Evolutionary conservation across 768 basidiomycete species (phyloP).

Genomic region (Strobilomyces dryophilus): DNA sequence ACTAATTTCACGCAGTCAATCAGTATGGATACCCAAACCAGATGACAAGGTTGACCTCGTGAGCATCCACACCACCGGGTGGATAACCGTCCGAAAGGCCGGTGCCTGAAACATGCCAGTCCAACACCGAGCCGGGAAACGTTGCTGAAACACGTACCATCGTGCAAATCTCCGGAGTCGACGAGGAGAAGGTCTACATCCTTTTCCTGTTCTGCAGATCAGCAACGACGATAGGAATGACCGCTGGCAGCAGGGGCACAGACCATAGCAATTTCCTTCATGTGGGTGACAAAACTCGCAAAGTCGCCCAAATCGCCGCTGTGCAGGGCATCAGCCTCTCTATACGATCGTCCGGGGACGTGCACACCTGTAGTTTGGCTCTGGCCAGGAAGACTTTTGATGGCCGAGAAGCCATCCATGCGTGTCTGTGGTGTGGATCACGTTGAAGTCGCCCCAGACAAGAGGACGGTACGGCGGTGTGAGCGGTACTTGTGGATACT

Average conservation of each 20-base stretch:
- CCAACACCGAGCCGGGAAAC: neutral
- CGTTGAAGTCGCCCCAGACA: constrained; percentile 86
- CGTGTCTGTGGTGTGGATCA: constrained; percentile 83
- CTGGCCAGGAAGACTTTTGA: constrained; percentile 66
- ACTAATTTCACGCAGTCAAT: constrained; percentile 32
- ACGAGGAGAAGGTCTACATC: constrained; percentile 76
- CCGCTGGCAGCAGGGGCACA: constrained; percentile 7
- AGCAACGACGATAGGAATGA: neutral
- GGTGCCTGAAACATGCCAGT: constrained; percentile 29
- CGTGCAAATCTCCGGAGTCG: constrained; percentile 78
- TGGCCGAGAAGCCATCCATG: constrained; percentile 84
- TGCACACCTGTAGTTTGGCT: constrained; percentile 66
- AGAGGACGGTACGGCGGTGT: constrained; percentile 64
- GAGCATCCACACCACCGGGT: constrained; percentile 64
- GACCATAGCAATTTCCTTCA: constrained; percentile 71
- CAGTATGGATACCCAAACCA: neutral
- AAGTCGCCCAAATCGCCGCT: constrained; percentile 75
- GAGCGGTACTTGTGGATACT: constrained; percentile 39
- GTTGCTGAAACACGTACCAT: constrained; percentile 36
- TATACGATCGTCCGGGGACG: neutral
- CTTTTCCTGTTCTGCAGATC: constrained; percentile 39
- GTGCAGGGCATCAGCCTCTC: neutral
- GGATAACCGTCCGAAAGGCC: constrained; percentile 59
- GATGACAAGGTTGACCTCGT: constrained; percentile 47
- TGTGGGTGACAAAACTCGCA: constrained; percentile 77